A percentile compares a stretch with the other conserved stretches of the same genome.
These are phyloP conservation scores for Lanmaoa rubissima DNA, from an alignment of 768 basidiomycete genomes.

Conservation along the genomic window DNA sequence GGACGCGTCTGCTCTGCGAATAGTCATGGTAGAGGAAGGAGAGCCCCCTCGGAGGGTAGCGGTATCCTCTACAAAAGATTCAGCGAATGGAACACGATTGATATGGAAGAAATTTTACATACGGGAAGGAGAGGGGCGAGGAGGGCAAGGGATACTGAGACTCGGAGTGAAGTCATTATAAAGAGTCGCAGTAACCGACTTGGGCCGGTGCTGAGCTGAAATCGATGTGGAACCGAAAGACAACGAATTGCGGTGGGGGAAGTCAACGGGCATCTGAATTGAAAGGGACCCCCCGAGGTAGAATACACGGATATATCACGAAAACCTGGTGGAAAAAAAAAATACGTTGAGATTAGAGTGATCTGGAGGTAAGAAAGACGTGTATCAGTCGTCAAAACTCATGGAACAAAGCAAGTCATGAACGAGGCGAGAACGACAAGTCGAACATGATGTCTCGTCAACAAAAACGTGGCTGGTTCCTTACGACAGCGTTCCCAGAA, in stretches of 20 bases:
- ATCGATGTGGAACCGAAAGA: constrained; percentile 18
- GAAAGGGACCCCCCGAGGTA: constrained; percentile 2
- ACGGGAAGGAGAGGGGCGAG: constrained; percentile 13
- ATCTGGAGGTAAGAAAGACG: constrained; percentile 16
- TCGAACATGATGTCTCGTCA: constrained; percentile 26
- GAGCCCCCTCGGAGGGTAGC: constrained; percentile 17
- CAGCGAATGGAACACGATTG: constrained; percentile 37
- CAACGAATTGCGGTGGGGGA: constrained; percentile 15
- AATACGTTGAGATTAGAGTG: constrained; percentile 3
- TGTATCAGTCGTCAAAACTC: constrained; percentile 29
- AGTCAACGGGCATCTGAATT: constrained; percentile 25
- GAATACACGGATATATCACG: constrained; percentile 19
- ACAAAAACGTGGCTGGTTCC: constrained; percentile 24
- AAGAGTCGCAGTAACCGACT: constrained; percentile 12
- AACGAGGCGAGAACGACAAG: constrained; percentile 22
- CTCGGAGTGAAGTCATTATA: constrained; percentile 20
- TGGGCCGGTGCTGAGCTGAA: constrained; percentile 9
- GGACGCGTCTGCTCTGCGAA: constrained; percentile 27
- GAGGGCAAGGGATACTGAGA: neutral
- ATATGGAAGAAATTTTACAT: constrained; percentile 17
- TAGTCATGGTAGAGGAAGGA: constrained; percentile 32
- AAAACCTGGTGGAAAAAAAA: constrained; percentile 5
- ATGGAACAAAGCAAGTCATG: constrained; percentile 30
- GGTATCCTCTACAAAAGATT: constrained; percentile 19
- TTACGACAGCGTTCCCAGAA: constrained; percentile 29